These are phyloP conservation scores for Candida taoyuanica DNA, from an alignment of 805 yeast genomes.

Conservation along the genomic window DNA sequence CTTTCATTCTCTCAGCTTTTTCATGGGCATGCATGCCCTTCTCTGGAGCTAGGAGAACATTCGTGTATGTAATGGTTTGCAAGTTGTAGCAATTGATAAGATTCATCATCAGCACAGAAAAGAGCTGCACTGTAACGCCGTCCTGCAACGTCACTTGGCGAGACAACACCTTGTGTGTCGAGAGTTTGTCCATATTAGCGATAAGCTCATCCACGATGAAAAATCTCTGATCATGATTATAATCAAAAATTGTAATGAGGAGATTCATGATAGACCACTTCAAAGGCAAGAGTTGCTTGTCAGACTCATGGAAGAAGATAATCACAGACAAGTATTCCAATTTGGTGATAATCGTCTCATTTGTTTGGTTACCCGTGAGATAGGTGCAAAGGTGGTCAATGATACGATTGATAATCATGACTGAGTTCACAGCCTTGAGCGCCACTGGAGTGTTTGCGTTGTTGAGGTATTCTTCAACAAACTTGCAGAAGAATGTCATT, in stretches of 20 bases:
- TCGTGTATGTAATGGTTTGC: conserved; percentile 12
- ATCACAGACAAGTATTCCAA: conserved; percentile 49
- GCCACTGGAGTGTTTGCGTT: conserved; percentile 9
- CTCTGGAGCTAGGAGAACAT: conserved; percentile 10
- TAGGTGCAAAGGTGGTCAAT: conserved; percentile 20
- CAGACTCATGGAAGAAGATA: conserved; percentile 33
- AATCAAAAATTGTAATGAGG: conserved; percentile 24
- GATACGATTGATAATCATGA: conserved; percentile 10
- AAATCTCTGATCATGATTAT: conserved; percentile 44
- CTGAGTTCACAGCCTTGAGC: conserved; percentile 1
- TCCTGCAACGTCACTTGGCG: conserved; percentile 39
- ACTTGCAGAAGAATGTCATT: conserved; percentile 34
- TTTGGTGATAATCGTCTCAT: conserved; percentile 52
- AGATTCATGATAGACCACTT: conserved; percentile 19
- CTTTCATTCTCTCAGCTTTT: conserved; percentile 11
- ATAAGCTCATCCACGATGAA: conserved; percentile 61
- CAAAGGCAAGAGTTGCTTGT: conserved; percentile 19
- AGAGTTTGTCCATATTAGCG: conserved; percentile 44
- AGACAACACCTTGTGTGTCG: conserved; percentile 39
- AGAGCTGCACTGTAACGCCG: conserved; percentile 46
- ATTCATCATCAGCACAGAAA: conserved; percentile 41
- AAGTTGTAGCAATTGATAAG: conserved; percentile 38
- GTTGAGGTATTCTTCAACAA: conserved; percentile 30
- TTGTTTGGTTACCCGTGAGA: conserved; percentile 26
- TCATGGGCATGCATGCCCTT: conserved; percentile 11